Base-by-base conservation (phyloP, 106 monocot genomes). In the Dioscorea dumetorum region DNA sequence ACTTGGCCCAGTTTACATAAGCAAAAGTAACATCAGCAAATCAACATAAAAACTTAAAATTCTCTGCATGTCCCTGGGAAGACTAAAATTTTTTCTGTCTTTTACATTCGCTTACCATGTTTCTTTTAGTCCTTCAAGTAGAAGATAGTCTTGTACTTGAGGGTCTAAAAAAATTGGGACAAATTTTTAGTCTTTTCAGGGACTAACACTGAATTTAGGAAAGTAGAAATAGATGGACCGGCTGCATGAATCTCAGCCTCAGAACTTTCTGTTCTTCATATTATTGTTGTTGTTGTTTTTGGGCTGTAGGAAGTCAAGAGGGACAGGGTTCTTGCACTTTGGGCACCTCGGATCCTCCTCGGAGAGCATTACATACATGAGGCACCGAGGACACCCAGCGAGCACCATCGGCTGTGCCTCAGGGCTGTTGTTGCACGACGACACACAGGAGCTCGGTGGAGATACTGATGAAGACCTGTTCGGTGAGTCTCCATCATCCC, bases 311-410 rank as follows among this genome's bases (percentile, higher is more conserved):
- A 97, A 91, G 76, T 97, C 84, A 50, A 97, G 86, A 24, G 91
- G 75, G 18, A 97, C 91, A 8, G 85, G 63, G 67, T 84, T 88
- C 69, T 91, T 84, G 88, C 95, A 97, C 76, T 84, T 86, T 20
- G 95, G 95, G 73, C 95, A 97, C 73, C 77, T 78, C 18, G 88
- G 83, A 33, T 97, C 95, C 21, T 86, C 86, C 61, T 84, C 88
- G 0, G 91, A 76, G 51, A 91, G 84, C 91, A 97, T 97, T 31
- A 97, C 95, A 33, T 97, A 94, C 83, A 94, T 94, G 74, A 94
- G 86, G 74, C 94, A 94, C 17, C 83, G 49, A 0, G 90, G 86
- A 67, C 95, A 95, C 14, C 82, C 95, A 1, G 86, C 91, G 4
- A 97, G 82, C 34, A 97, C 88, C 95, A 97, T 97, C 19, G 95